These are phyloP conservation scores for Plectosphaerella cucumerina DNA, from an alignment of 2,329 filamentous ascomycete species.

Conservation along the genomic window DNA sequence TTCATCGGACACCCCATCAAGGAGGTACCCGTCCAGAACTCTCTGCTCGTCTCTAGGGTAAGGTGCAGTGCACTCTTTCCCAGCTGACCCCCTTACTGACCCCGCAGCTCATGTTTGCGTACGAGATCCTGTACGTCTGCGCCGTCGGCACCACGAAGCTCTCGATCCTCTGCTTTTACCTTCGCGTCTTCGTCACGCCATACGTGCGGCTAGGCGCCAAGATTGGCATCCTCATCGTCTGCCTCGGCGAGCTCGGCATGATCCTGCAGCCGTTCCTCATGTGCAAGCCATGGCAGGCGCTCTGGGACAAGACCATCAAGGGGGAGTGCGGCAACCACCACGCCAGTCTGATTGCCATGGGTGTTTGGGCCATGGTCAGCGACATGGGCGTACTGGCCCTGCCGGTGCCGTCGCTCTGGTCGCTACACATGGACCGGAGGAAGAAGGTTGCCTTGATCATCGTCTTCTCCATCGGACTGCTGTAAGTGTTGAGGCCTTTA, in stretches of 20 bases:
- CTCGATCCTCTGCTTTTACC: conserved; percentile 35
- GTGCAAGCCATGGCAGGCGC: conserved; percentile 18
- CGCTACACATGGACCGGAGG: conserved; percentile 24
- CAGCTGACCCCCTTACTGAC: conserved; percentile 16
- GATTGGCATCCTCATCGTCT: conserved; percentile 22
- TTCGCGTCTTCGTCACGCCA: conserved; percentile 29
- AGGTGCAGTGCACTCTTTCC: neutral
- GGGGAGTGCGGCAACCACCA: conserved; percentile 30
- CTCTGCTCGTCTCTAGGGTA: neutral
- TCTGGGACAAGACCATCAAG: conserved; percentile 17
- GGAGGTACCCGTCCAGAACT: conserved; percentile 8
- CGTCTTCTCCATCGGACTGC: conserved; percentile 21
- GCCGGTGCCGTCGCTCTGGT: conserved; percentile 29
- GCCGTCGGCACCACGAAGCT: conserved; percentile 32
- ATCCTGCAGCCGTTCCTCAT: conserved; percentile 19
- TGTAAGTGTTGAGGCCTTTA: conserved; percentile 8
- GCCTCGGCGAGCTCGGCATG: conserved; percentile 17
- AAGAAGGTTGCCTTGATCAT: conserved; percentile 20
- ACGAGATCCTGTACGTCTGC: conserved; percentile 30
- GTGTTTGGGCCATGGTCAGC: conserved; percentile 31
- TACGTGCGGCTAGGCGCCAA: conserved; percentile 23
- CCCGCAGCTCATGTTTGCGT: conserved; percentile 28
- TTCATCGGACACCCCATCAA: conserved; percentile 19
- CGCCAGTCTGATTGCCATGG: conserved; percentile 30
- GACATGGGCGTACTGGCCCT: conserved; percentile 31